phyloP scores from a whole-genome alignment of 2,329 filamentous ascomycete species.

The Nemania sp. region DNA sequence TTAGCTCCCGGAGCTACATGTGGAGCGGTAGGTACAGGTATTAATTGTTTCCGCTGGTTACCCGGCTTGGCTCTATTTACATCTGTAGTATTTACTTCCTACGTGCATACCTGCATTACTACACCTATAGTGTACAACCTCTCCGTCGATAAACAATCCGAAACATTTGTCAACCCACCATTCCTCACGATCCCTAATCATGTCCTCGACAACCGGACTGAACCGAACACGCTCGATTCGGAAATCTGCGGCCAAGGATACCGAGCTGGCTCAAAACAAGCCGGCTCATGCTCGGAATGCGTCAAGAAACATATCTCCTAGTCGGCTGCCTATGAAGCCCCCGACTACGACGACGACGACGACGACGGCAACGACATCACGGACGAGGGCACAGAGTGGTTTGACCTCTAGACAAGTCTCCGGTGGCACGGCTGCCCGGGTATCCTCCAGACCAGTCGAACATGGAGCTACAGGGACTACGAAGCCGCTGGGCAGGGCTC shows the following conservation, averaged over 20 bases:
- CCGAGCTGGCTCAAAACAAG: slow-evolving; percentile 24
- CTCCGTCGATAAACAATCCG: slow-evolving; percentile 18
- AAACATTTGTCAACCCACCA: slow-evolving; percentile 16
- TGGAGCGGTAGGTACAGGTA: neutral
- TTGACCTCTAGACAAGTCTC: slow-evolving; percentile 31
- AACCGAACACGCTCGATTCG: slow-evolving; percentile 55
- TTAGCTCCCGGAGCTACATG: neutral
- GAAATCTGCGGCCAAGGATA: slow-evolving; percentile 42
- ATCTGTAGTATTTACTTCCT: neutral
- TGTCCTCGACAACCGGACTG: slow-evolving; percentile 48
- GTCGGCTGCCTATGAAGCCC: slow-evolving; percentile 55
- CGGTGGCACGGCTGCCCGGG: slow-evolving; percentile 18
- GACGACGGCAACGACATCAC: neutral
- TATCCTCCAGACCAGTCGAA: slow-evolving; percentile 13
- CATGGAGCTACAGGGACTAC: slow-evolving; percentile 29
- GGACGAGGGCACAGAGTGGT: slow-evolving; percentile 27
- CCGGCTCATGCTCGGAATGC: slow-evolving; percentile 31
- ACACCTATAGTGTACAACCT: too few relatives aligned
- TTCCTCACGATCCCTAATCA: slow-evolving; percentile 33
- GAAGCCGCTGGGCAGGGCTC: slow-evolving; percentile 35
- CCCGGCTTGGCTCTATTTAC: neutral
- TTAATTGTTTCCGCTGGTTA: neutral
- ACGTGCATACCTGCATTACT: too few relatives aligned
- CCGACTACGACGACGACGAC: slow-evolving; percentile 27
- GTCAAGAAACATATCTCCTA: slow-evolving; percentile 51